phyloP scores from a whole-genome alignment of 306 rosid species.

The Fragaria iinumae region DNA sequence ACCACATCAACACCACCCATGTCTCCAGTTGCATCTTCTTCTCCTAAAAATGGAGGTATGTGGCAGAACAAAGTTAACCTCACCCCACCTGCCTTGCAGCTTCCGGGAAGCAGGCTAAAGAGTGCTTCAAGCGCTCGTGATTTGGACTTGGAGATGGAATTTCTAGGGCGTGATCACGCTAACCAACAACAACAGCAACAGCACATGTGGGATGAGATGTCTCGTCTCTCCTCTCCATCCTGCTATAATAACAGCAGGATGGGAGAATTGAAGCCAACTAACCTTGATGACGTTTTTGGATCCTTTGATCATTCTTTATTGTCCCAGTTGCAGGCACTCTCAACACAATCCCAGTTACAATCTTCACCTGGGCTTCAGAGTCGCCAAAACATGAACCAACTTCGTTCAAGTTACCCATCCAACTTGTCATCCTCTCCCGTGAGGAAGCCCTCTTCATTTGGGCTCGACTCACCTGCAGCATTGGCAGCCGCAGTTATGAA shows the following conservation, averaged over 20 bases:
- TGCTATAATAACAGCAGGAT: conserved; percentile 53
- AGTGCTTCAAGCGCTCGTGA: conserved; percentile 79
- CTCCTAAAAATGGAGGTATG: conserved; percentile 80
- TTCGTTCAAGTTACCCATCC: conserved; percentile 80
- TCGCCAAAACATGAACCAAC: conserved; percentile 91
- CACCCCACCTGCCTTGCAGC: conserved; percentile 92
- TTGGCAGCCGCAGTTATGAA: conserved; percentile 95
- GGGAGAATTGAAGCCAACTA: conserved; percentile 74
- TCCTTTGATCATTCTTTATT: conserved; percentile 60
- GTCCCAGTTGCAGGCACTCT: conserved; percentile 67
- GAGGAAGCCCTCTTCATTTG: conserved; percentile 61
- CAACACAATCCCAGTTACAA: conserved; percentile 61
- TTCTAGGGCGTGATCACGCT: conserved; percentile 56
- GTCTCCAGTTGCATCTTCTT: conserved; percentile 84
- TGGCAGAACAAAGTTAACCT: conserved; percentile 87
- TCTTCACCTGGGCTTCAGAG: conserved; percentile 63
- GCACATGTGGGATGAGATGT: conserved; percentile 79
- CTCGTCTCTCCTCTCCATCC: conserved; percentile 86
- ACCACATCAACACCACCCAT: conserved; percentile 82
- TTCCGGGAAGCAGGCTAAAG: conserved; percentile 85
- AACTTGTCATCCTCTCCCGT: conserved; percentile 73
- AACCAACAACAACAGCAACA: conserved; percentile 56
- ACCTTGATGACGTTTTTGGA: conserved; percentile 81
- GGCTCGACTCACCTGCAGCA: conserved; percentile 77
- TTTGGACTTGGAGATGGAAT: conserved; percentile 76